Evolutionary conservation across 208 protist species (phyloP).

Genomic region (Wallacemonas sp.): DNA sequence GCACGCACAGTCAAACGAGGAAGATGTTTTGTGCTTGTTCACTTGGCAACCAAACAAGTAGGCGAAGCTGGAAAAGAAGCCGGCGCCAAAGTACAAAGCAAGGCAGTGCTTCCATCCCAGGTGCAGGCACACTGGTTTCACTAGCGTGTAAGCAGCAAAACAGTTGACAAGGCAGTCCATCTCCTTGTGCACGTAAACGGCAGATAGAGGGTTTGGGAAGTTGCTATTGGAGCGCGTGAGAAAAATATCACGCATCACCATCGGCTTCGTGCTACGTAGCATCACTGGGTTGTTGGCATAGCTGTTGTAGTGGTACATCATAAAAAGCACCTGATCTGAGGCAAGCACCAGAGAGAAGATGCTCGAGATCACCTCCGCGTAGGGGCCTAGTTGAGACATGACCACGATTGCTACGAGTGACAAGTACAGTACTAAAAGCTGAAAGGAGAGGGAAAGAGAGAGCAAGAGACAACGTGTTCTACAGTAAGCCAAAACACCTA

Average conservation of each 20-base stretch:
- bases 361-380: conserved; percentile 31
- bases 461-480: conserved; percentile 12
- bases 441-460: not conserved
- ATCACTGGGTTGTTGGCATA: conserved; percentile 81
- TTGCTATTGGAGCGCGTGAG: conserved; percentile 53
- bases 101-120: conserved; percentile 61
- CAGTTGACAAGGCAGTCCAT: conserved; percentile 68
- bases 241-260: conserved; percentile 88
- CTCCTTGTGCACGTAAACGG: conserved; percentile 58
- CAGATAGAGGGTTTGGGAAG: conserved; percentile 83
- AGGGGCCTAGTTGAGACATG: conserved; percentile 12
- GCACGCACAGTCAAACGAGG: conserved; percentile 54
- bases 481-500: too few relatives aligned
- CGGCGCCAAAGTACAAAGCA: conserved; percentile 66
- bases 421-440: not conserved
- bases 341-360: conserved; percentile 72
- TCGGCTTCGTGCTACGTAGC: conserved; percentile 74
- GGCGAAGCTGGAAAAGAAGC: conserved; percentile 81
- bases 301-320: conserved; percentile 81
- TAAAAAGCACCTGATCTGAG: conserved; percentile 70
- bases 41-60: conserved; percentile 73
- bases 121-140: conserved; percentile 54
- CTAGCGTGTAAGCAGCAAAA: conserved; percentile 47
- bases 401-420: not conserved
- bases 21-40: conserved; percentile 46